Evolutionary conservation across 2,329 filamentous ascomycete genomes (phyloP), one percentile per base, ranked within the genome.

Genomic region (Aspergillus aculeatus): DNA sequence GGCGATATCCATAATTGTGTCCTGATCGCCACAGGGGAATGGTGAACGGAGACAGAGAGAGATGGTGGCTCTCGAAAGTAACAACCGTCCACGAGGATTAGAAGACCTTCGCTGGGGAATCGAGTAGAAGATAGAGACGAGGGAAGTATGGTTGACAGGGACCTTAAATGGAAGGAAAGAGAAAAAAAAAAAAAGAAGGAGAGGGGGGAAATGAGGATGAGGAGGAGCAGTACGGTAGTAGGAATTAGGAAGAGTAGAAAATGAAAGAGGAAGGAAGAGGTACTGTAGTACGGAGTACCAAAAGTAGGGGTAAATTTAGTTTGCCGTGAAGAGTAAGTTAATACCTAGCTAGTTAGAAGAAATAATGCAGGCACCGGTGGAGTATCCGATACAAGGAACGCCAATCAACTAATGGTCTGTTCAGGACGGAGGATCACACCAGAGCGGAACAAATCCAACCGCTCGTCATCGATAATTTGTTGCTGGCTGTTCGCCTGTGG

Each of bases 1-100:
- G 50, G 95, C 86, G 78, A 97, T 86, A 82, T 98, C 94, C 94
- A 98, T 44, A 16, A n/a, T 97, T 76, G 74, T 63, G 58, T 44
- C 24, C 48, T 47, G 50, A 14, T 47, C 29, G 9, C n/a, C 5
- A 49, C 23, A 24, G 31, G 11, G 56, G 16, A 31, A 53, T 55
- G 54, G 60, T 51, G 48, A 41, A 60, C 53, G 50, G 9, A 49
- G 54, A 47, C 35, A 41, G 16, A 24, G 44, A 29, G 53, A 23
- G 47, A 19, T 12, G 44, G 50, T 9, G 7, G 12, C 14, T 35
- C 14, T 35, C 32, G 14, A 35, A 1, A 35, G 32, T 35, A 12
- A 35, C 11, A 35, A 16, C 14, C 32, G 11, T 16, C 32, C 14
- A 35, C 11, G 16, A 35, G 31, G 12, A 32, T 23, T 23, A 23